Evolutionary conservation across 2,329 filamentous ascomycete species (phyloP).

Genomic region (Phoma herbarum): DNA sequence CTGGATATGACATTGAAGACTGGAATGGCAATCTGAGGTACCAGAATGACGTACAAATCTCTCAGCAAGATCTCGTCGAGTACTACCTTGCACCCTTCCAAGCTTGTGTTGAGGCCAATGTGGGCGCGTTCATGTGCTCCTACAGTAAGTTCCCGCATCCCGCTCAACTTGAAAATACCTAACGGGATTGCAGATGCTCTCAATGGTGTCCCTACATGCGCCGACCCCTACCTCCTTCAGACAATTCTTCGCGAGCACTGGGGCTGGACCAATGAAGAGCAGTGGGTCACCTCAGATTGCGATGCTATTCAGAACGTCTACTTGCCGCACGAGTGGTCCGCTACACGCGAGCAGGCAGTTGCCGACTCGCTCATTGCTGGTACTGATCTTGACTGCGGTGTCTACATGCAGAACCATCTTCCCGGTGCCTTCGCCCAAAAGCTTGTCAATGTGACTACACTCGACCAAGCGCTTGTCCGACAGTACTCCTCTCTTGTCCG

Average conservation of each 20-base stretch:
- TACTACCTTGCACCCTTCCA: constrained; percentile 75
- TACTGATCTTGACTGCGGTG: constrained; percentile 36
- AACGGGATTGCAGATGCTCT: constrained; percentile 62
- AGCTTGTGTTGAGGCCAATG: constrained; percentile 57
- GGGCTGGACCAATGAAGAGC: constrained; percentile 68
- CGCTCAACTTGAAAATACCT: not conserved
- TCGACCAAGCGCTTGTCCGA: constrained; percentile 62
- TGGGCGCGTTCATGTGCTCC: constrained; percentile 64
- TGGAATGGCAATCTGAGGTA: constrained; percentile 49
- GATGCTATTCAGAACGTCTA: constrained; percentile 69
- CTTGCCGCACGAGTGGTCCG: constrained; percentile 55
- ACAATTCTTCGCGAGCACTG: constrained; percentile 71
- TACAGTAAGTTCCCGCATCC: constrained; percentile 50
- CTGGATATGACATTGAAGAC: constrained; percentile 44
- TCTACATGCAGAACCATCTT: constrained; percentile 35
- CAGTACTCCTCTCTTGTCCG: constrained; percentile 65
- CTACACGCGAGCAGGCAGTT: constrained; percentile 38
- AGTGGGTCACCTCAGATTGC: constrained; percentile 72
- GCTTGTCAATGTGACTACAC: constrained; percentile 51
- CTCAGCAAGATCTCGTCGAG: constrained; percentile 70
- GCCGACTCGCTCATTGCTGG: constrained; percentile 41
- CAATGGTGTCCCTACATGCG: constrained; percentile 72
- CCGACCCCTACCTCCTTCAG: constrained; percentile 69
- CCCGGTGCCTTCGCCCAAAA: constrained; percentile 30
- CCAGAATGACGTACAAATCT: constrained; percentile 65